Evolutionary conservation across 2,329 filamentous ascomycete genomes (phyloP).

Genomic region (Amauroascus verrucosus): DNA sequence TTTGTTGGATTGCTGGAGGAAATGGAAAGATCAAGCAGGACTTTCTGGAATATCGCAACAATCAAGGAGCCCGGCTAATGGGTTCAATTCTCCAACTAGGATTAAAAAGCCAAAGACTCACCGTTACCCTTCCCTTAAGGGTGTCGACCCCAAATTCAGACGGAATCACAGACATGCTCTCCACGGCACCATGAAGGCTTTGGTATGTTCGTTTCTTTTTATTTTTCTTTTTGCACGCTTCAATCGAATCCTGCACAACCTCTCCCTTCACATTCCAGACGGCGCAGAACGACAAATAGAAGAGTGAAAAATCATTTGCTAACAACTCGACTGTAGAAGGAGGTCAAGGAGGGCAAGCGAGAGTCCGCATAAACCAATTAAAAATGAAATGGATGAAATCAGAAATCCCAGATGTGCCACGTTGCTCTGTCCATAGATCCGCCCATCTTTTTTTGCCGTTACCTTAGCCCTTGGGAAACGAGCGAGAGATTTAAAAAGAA

Average conservation of each 20-base stretch:
- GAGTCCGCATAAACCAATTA: constrained; percentile 59
- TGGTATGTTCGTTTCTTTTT: constrained; percentile 69
- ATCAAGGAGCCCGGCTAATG: not conserved
- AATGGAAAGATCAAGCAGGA: not conserved
- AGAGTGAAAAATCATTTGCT: constrained; percentile 15
- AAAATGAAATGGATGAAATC: constrained; percentile 19
- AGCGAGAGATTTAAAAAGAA: no score
- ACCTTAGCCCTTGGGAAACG: not conserved
- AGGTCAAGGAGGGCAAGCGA: constrained; percentile 92
- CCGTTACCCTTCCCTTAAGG: constrained; percentile 97
- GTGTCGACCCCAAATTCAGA: constrained; percentile 98
- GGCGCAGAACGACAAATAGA: not conserved
- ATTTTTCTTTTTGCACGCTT: not conserved
- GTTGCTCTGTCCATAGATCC: constrained; percentile 9
- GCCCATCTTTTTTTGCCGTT: constrained; percentile 7
- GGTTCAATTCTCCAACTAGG: constrained; percentile 41
- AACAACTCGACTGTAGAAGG: constrained; percentile 63
- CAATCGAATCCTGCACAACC: not conserved
- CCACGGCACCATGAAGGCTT: constrained; percentile 94
- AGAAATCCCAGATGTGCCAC: constrained; percentile 3
- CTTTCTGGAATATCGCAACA: not conserved
- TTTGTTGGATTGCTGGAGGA: not conserved
- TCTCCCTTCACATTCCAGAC: not conserved
- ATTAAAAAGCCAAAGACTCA: constrained; percentile 99
- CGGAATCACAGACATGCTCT: constrained; percentile 99